Evolutionary conservation across 2,329 filamentous ascomycete genomes (phyloP), one percentile per base, ranked within the genome.

Genomic region (Coleophoma eucalyptorum): DNA sequence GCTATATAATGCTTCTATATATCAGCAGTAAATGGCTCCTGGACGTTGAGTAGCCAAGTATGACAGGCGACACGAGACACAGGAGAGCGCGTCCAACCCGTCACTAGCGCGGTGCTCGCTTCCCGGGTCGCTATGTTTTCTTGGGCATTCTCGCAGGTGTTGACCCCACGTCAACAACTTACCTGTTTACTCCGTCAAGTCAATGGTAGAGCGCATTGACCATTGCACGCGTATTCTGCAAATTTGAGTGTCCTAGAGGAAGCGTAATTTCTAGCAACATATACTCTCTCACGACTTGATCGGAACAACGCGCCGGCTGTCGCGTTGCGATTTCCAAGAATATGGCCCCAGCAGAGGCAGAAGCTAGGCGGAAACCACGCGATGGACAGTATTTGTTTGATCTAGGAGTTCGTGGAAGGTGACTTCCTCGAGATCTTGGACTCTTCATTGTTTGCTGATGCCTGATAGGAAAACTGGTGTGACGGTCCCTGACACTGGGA

Each of bases 401-500:
- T 31, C 58, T 78, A n/a, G 77, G 77, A 46, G 71, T 74, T 35
- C 67, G 66, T 50, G 77, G 77, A 62, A 75, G 77, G 77, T 76
- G 69, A 50, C 67, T 56, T 6, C 18, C 32, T 46, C 15, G 12
- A 12, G 18, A 40, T 11, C 11, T 18, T 43, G 37, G 31, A 2
- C 50, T 61, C 55, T 43, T 43, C 31, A 48, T 47, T 52, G 21
- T 44, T 26, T 42, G 38, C 58, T 61, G 55, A 57, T 43, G 10
- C 8, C 16, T 7, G 47, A 46, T 60, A 97, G 93, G 60, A 95
- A 96, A 79, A 99, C 94, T 1, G 94, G 94, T 42, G 80, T 96
- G 21, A 87, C 84, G 1, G 71, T 97, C 32, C 82, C 84, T 62
- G 90, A 96, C 63, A 83, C 77, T 50, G 90, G 90, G 48, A 76